Base-by-base conservation (phyloP, 2,329 filamentous ascomycete genomes). In the Apiospora arundinis region DNA sequence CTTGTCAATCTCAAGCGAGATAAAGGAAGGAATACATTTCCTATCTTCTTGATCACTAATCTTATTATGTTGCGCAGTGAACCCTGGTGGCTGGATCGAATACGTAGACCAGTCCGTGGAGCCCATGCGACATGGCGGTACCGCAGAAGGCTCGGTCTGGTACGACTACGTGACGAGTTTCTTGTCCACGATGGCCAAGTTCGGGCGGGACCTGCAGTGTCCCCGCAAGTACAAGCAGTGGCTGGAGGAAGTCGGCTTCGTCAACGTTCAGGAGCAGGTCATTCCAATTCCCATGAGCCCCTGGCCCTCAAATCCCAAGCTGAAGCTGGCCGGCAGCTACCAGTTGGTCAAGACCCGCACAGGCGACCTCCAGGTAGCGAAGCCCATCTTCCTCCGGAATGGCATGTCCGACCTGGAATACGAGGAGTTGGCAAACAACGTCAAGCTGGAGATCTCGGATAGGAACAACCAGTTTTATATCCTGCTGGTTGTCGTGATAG, bases 61-160 rank as follows among this genome's bases (percentile, higher is more conserved):
- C 18, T 7, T 6, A 40, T n/a, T 14, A 63, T 21, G 4, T 16
- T 7, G 14, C 12, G 18, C 65, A 67, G 65, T 67, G 40, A 67
- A 67, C 40, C 67, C 67, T 18, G 67, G 67, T 6, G 67, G 67
- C 4, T 69, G 46, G 67, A 44, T 69, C 32, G 67, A 69, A 18
- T 69, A 69, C 46, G 46, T 56, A 7, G 67, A 69, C 32, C 46
- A 32, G 32, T 40, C 28, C 42, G 28, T 46, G 18, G 67, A 69
- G 67, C 46, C 67, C 7, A 32, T 48, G 42, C 46, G 45, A 8
- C 48, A 28, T 2, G 67, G 46, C 25, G 67, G 67, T 6, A 69
- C 67, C 1, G 67, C 67, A 16, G 67, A 69, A 23, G 67, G 67
- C 46, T 40, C 67, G 32, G n/a, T 44, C 21, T 67, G 65, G 65